Base-by-base conservation (phyloP, 176 grass and related monocot species). In the Carex myosuroides region DNA sequence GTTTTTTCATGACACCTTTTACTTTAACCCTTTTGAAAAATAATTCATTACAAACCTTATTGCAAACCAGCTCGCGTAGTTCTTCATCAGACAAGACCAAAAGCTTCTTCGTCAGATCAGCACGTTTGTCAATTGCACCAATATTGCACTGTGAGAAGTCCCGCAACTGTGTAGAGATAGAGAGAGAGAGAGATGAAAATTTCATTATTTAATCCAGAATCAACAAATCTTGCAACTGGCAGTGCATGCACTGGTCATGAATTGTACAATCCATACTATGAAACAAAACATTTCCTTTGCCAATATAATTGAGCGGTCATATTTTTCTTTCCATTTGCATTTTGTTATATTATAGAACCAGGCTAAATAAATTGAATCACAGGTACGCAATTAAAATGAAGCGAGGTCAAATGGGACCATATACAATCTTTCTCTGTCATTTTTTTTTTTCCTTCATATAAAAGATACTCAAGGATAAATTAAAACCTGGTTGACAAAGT, bases 121-220 rank as follows among this genome's bases (percentile, higher is more conserved):
- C 89, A 70, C 93, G 96, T 72, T 95, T 99, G 80, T 99, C 88
- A 39, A 99, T 94, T 81, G 96, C 85, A 92, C 93, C 91, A 85
- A 99, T 99, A 78, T 93, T 95, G 88, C 82, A 99, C 65, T 92
- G 82, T 64, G 93, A 80, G 83, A 99, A 91, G 84, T 95, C 91
- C 48, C 90, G 66, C 55, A 99, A 73, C 96, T 99, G 71, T 99
- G 71, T 50, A 85, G 65, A 84, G 82, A 70, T 29, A 73, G 26
- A 26, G 26, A 35, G 33, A 39, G 37, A 85, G 66, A 83, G 82
- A 71, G 21, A 74, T 29, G 79, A 82, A 39, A 74, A 79, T 83
- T 57, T 73, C 58, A 84, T 13, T 82, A 85, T 80, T 81, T 44
- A 62, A 80, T 61, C 50, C 48, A 80, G 84, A 70, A 53, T 20